These are phyloP conservation scores for Ampelomyces quisqualis DNA, from an alignment of 2,329 filamentous ascomycete genomes.

Conservation along the genomic window DNA sequence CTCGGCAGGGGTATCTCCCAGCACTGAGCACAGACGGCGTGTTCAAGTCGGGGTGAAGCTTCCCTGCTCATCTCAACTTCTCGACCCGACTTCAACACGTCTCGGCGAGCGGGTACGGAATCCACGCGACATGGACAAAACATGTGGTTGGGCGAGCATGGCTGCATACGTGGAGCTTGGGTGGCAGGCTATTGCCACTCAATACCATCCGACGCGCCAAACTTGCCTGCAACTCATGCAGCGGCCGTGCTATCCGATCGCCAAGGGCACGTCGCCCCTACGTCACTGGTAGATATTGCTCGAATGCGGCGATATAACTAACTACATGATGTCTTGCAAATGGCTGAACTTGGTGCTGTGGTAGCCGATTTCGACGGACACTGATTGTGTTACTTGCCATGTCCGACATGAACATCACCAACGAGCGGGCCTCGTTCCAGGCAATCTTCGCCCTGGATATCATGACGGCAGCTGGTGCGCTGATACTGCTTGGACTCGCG, in stretches of 20 bases:
- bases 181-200: background rate
- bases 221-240: background rate
- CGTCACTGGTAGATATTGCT: background rate
- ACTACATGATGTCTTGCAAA: too few species aligned
- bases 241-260: background rate
- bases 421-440: slow-evolving; percentile 4
- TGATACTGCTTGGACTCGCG: slow-evolving; percentile 4
- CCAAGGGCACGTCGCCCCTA: background rate
- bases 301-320: background rate
- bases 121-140: background rate
- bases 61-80: too few species aligned
- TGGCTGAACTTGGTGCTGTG: too few species aligned
- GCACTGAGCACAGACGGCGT: too few species aligned
- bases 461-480: background rate
- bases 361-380: background rate
- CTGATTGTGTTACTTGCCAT: background rate
- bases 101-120: too few species aligned
- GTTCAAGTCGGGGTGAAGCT: too few species aligned
- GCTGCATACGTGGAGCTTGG: background rate
- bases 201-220: background rate
- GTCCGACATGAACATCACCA: slow-evolving; percentile 4
- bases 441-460: slow-evolving; percentile 10
- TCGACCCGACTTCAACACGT: too few species aligned
- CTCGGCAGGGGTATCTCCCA: too few species aligned
- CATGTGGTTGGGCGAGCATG: background rate